Conservation (phyloP, 2,329 filamentous ascomycete genomes). For the Atkinsonella hypoxylon region DNA sequence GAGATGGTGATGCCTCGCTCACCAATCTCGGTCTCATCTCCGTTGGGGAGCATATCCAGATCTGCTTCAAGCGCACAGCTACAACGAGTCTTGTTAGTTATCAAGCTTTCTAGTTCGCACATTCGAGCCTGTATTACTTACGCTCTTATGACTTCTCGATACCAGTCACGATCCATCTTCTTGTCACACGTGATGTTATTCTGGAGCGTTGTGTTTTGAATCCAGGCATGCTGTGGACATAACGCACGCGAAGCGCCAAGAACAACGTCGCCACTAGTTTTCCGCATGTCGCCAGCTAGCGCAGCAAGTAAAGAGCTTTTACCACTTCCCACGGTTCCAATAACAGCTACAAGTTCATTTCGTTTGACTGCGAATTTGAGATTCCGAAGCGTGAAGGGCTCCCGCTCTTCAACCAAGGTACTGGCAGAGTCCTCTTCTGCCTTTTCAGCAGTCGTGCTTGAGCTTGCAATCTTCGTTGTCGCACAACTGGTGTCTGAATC, state of each 20-base stretch:
- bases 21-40: conserved; percentile 85
- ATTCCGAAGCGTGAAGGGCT: conserved; percentile 62
- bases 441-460: conserved; percentile 18
- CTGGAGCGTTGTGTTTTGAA: conserved; percentile 78
- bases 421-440: conserved; percentile 37
- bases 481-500: conserved; percentile 25
- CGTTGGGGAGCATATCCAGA: conserved; percentile 83
- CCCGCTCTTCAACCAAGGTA: conserved; percentile 43
- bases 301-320: conserved; percentile 85
- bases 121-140: conserved; percentile 23
- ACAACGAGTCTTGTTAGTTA: conserved; percentile 5
- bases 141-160: conserved; percentile 70
- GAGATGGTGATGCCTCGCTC: conserved; percentile 93
- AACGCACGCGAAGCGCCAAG: conserved; percentile 76
- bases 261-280: conserved; percentile 59
- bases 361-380: conserved; percentile 57
- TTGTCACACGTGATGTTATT: conserved; percentile 91
- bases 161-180: conserved; percentile 63
- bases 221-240: conserved; percentile 96
- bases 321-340: conserved; percentile 77
- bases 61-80: conserved; percentile 74
- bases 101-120: neutral
- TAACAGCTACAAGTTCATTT: conserved; percentile 73
- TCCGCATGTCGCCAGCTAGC: conserved; percentile 87
- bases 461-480: conserved; percentile 19